Conservation (phyloP, 371 early-diverging fungal species). For the Blastocladiella emersonii region DNA sequence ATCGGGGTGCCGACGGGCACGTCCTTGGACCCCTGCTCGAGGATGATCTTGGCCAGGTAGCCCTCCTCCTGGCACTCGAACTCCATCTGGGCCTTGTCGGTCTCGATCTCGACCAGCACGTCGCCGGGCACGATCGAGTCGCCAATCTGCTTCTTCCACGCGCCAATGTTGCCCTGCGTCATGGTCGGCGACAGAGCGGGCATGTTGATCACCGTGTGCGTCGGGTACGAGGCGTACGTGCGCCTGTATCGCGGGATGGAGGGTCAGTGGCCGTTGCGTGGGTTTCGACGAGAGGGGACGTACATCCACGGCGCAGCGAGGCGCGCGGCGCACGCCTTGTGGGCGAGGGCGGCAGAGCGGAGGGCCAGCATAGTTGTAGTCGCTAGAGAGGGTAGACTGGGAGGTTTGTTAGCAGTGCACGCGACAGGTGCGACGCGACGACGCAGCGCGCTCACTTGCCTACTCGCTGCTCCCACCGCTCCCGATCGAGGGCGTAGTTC, state of each 20-base stretch:
- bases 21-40: constrained; percentile 75
- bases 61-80: constrained; percentile 98
- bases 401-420: no score
- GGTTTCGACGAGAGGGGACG: no score
- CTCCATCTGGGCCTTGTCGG: constrained; percentile 99
- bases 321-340: no score
- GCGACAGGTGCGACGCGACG: no score
- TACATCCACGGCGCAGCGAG: no score
- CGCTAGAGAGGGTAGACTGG: no score
- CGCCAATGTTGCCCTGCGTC: constrained; percentile 91
- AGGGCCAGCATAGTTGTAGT: no score
- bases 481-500: no score
- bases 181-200: constrained; percentile 98
- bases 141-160: constrained; percentile 90
- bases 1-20: constrained; percentile 73
- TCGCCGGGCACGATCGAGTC: constrained; percentile 89
- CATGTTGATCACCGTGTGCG: constrained; percentile 85
- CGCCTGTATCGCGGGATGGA: not conserved
- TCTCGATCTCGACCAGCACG: constrained; percentile 94
- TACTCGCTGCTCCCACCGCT: no score
- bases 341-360: no score
- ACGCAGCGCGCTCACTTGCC: no score
- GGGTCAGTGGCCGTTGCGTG: no score
- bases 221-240: constrained; percentile 48
- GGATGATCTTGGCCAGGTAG: constrained; percentile 82